A percentile compares a stretch with the other conserved stretches of the same genome.
Evolutionary conservation across 306 rosid genomes (phyloP).

Genomic region (Lathyrus aphaca): DNA sequence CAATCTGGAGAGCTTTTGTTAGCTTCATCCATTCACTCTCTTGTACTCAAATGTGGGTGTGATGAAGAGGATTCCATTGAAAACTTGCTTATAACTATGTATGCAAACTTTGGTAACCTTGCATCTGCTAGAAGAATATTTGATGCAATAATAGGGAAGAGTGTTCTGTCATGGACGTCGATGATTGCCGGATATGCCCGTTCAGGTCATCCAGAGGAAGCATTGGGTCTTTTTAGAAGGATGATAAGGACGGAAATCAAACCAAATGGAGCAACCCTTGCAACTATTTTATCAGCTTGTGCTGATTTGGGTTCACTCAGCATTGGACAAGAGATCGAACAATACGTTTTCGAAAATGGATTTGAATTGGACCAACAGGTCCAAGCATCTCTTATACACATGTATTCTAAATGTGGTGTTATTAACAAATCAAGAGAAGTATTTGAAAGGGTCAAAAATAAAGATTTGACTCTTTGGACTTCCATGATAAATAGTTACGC

Average conservation of each 20-base stretch:
- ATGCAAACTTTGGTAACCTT: slow-evolving; percentile 60
- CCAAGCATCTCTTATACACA: slow-evolving; percentile 70
- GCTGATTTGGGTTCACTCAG: too few relatives aligned
- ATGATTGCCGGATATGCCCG: slow-evolving; percentile 57
- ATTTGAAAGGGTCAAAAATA: slow-evolving; percentile 52
- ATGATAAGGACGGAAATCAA: slow-evolving; percentile 35
- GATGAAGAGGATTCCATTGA: slow-evolving; percentile 46
- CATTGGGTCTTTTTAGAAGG: slow-evolving; percentile 48
- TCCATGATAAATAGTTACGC: slow-evolving; percentile 64
- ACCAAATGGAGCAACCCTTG: slow-evolving; percentile 43
- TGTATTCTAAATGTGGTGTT: slow-evolving; percentile 75
- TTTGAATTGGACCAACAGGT: slow-evolving; percentile 36
- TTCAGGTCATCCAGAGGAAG: slow-evolving; percentile 45
- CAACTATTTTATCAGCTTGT: too few relatives aligned
- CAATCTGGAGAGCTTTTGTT: slow-evolving; percentile 37
- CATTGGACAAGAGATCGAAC: too few relatives aligned
- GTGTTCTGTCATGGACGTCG: slow-evolving; percentile 64
- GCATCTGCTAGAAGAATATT: slow-evolving; percentile 56
- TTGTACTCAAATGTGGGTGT: slow-evolving; percentile 60
- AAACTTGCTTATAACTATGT: slow-evolving; percentile 58
- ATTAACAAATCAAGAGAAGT: slow-evolving; percentile 53
- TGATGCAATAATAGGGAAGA: slow-evolving; percentile 48
- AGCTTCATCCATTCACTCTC: slow-evolving; percentile 53
- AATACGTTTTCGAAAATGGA: too few relatives aligned
- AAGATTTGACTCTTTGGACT: slow-evolving; percentile 73